Conservation (phyloP, 2,329 filamentous ascomycete genomes). For the Cordyceps cateniannulata region DNA sequence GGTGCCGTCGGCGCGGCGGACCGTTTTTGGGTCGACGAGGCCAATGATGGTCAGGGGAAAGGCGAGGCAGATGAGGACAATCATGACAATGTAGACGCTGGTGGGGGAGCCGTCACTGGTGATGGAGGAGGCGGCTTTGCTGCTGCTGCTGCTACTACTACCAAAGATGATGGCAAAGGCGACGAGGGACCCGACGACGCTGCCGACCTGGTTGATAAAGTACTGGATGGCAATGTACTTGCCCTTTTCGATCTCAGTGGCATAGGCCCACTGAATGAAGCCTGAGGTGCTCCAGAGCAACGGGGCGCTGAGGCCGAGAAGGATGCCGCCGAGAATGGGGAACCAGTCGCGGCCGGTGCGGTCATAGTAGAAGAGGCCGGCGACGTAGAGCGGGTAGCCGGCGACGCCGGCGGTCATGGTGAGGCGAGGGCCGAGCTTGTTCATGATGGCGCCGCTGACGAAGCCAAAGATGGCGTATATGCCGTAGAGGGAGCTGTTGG, state of each 20-base stretch:
- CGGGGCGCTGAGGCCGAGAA: constrained; percentile 35
- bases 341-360: constrained; percentile 14
- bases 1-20: constrained; percentile 16
- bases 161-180: constrained; percentile 11
- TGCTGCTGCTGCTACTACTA: not conserved
- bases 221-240: constrained; percentile 13
- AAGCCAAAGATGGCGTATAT: constrained; percentile 14
- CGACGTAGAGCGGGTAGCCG: constrained; percentile 13
- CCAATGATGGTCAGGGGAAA: constrained; percentile 15
- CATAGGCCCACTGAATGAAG: constrained; percentile 15
- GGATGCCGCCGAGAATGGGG: constrained; percentile 53
- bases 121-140: not conserved
- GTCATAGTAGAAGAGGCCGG: constrained; percentile 14
- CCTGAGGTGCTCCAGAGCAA: constrained; percentile 10
- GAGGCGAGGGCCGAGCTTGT: constrained; percentile 8
- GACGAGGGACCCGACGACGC: constrained; percentile 14
- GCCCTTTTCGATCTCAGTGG: constrained; percentile 16
- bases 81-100: constrained; percentile 15
- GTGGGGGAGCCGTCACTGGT: constrained; percentile 11
- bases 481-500: constrained; percentile 11
- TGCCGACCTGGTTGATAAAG: constrained; percentile 12
- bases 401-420: constrained; percentile 11
- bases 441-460: constrained; percentile 14
- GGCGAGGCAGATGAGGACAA: constrained; percentile 14
- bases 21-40: constrained; percentile 18